Evolutionary conservation across 148 eudicot species (phyloP), one percentile per base, ranked within the genome.

Genomic region (Rhododendron ferrugineum): DNA sequence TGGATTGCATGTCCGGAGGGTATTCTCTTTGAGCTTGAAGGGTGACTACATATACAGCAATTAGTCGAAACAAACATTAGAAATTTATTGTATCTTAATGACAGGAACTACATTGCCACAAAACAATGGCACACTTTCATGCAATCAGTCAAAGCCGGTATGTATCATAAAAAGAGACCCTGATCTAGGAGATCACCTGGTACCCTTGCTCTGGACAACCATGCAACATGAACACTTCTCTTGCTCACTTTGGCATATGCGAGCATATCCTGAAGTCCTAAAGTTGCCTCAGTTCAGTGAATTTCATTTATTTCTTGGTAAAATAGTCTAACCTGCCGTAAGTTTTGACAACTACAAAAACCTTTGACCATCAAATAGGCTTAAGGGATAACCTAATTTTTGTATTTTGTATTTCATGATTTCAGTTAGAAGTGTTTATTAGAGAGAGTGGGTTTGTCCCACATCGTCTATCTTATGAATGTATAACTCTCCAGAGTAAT

Each of bases 1-100:
- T 96, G 90, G 93, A 91, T 84, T 90, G 95, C 98, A 92, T 92
- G 81, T 92, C 96, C 47, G 92, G 92, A 46, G 96, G 98, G 89
- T 90, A 92, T 85, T 94, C 98, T 74, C 86, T 87, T 88, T 96
- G 98, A 89, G 96, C 95, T 90, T 94, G 98, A 78, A 94, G 92
- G 85, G 98, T 96, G 64, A 96, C 98, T 96, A 87, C 85, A 92
- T 83, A 79, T 79, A 83, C 81, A 90, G 76, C 70, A 83, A 56
- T 5, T 62, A 42, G 34, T 64, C 20, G 37, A 50, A 79, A 74
- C 54, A 52, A 70, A 81, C 66, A 47, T 79, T 68, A 66, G 50
- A 85, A 79, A 85, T 79, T 66, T 16, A 52, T 44, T 28, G 23
- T 62, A 85, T 81, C 75, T 87, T 3, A 74, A 46, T 70, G 26